Conservation (phyloP, 345 rosid genomes). For the Melaleuca quinquenervia region DNA sequence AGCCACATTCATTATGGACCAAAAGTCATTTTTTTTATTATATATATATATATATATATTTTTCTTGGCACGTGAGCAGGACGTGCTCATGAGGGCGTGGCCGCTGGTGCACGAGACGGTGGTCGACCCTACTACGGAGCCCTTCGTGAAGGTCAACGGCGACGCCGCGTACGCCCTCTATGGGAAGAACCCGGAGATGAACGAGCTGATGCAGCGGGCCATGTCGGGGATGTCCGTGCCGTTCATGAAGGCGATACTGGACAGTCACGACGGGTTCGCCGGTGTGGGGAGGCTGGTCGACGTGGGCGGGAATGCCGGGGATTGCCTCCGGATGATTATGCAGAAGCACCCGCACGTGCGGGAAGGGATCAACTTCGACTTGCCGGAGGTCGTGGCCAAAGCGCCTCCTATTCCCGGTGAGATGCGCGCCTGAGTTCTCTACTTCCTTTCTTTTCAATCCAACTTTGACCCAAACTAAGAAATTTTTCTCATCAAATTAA, state of each 20-base stretch:
- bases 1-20: neutral
- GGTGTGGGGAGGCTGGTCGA: conserved; percentile 52
- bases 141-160: conserved; percentile 64
- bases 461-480: too few species aligned
- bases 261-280: conserved; percentile 57
- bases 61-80: conserved; percentile 11
- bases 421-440: neutral
- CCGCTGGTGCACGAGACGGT: conserved; percentile 71
- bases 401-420: conserved; percentile 64
- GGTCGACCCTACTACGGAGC: conserved; percentile 49
- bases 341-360: conserved; percentile 30
- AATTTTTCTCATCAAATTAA: too few species aligned
- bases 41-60: too few species aligned
- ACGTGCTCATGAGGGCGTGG: conserved; percentile 74
- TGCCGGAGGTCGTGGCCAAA: conserved; percentile 78
- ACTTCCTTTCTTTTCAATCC: neutral
- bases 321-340: conserved; percentile 78
- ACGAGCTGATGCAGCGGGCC: conserved; percentile 68
- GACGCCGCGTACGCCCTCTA: conserved; percentile 62
- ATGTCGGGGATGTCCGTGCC: conserved; percentile 93
- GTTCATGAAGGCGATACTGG: conserved; percentile 64
- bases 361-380: conserved; percentile 69
- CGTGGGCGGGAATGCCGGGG: conserved; percentile 94
- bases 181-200: conserved; percentile 78
- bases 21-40: too few species aligned